phyloP scores from a whole-genome alignment of 306 rosid species.

The Parietaria judaica region DNA sequence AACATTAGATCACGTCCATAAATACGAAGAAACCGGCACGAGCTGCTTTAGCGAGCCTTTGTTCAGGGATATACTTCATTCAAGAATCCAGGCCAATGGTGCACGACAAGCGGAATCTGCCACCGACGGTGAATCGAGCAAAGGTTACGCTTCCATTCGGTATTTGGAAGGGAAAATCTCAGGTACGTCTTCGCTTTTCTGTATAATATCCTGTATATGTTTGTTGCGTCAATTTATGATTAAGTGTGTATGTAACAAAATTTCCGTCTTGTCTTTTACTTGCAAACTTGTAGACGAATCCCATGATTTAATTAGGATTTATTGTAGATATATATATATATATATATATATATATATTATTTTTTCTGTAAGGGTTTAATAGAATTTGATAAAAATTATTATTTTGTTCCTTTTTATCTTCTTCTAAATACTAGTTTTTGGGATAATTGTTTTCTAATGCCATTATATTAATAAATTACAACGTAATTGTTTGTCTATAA shows the following conservation, averaged over 20 bases:
- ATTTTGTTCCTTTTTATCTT: constrained; percentile 1
- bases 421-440: background rate
- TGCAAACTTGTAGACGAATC: no score
- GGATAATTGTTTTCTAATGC: no score
- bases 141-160: constrained; percentile 45
- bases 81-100: constrained; percentile 45
- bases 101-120: constrained; percentile 36
- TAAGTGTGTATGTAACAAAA: background rate
- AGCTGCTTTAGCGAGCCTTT: constrained; percentile 81
- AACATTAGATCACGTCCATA: constrained; percentile 71
- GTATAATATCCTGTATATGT: constrained; percentile 8
- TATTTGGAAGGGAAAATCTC: constrained; percentile 56
- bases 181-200: constrained; percentile 20
- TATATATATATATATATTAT: no score
- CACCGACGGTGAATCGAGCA: constrained; percentile 59
- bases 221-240: constrained; percentile 5
- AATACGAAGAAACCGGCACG: constrained; percentile 76
- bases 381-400: no score
- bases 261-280: no score
- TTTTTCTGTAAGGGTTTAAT: no score
- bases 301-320: no score
- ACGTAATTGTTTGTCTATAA: no score
- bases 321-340: no score
- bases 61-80: constrained; percentile 55
- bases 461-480: no score